These are phyloP conservation scores for Jacaranda copaia DNA, from an alignment of 257 asterid species.

Conservation along the genomic window DNA sequence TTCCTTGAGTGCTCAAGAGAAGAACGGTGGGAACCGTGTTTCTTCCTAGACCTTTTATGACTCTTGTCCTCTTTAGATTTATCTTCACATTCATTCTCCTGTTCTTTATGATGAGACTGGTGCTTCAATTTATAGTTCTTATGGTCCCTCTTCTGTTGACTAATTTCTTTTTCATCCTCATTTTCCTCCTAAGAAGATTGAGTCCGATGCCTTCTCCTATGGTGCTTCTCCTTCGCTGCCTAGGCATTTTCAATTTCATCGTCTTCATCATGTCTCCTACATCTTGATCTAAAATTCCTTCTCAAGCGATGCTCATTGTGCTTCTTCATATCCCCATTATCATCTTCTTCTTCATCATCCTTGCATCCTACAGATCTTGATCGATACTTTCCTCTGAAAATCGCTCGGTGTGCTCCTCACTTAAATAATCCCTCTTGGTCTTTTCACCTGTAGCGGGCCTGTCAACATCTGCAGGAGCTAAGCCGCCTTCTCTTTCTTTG, in stretches of 20 bases:
- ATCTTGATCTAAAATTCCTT: slow-evolving; percentile 59
- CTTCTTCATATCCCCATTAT: slow-evolving; percentile 31
- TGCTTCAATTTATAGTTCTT: slow-evolving; percentile 44
- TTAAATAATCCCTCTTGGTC: slow-evolving; percentile 38
- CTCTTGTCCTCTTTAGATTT: slow-evolving; percentile 40
- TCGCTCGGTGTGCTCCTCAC: slow-evolving; percentile 52
- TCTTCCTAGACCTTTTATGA: slow-evolving; percentile 51
- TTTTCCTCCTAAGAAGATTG: slow-evolving; percentile 48
- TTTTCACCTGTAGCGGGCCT: slow-evolving; percentile 43
- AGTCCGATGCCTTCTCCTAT: slow-evolving; percentile 43
- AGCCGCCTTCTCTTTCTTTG: slow-evolving; percentile 55
- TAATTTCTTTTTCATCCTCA: slow-evolving; percentile 41
- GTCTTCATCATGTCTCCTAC: slow-evolving; percentile 48
- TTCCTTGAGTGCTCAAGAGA: slow-evolving; percentile 52
- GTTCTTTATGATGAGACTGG: slow-evolving; percentile 39
- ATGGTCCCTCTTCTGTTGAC: slow-evolving; percentile 45
- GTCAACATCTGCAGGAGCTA: slow-evolving; percentile 48
- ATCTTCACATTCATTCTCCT: slow-evolving; percentile 44
- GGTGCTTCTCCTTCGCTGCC: slow-evolving; percentile 39
- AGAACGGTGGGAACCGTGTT: slow-evolving; percentile 45
- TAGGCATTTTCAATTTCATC: slow-evolving; percentile 42
- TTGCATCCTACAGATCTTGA: slow-evolving; percentile 40
- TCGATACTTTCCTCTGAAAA: slow-evolving; percentile 52
- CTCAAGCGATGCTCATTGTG: slow-evolving; percentile 43
- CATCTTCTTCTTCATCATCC: slow-evolving; percentile 46